A percentile compares a stretch with the other conserved stretches of the same genome.
Conservation (phyloP, 139 green algal genomes). For the Micractinium conductrix region DNA sequence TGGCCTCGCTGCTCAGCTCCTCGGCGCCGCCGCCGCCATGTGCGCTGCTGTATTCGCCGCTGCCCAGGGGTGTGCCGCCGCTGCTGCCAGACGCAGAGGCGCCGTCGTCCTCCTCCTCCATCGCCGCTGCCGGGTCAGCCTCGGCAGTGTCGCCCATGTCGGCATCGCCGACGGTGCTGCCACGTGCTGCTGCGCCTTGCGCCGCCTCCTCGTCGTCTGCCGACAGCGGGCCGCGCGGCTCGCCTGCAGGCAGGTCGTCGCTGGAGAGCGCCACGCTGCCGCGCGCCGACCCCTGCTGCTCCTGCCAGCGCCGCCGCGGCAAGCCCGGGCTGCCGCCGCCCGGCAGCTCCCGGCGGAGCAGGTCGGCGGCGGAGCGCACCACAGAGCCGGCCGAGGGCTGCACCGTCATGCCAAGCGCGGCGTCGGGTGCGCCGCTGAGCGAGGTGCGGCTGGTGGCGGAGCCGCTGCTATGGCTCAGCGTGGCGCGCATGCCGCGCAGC, state of each 20-base stretch:
- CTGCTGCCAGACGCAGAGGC: conserved; percentile 27
- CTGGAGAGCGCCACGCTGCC: neutral
- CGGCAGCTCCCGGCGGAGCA: conserved; percentile 11
- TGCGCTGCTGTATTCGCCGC: neutral
- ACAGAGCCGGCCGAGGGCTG: neutral
- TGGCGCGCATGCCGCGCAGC: conserved; percentile 16
- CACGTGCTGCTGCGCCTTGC: neutral
- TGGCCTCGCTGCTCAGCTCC: neutral
- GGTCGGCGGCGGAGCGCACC: conserved; percentile 11
- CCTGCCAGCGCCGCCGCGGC: neutral
- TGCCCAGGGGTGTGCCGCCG: neutral
- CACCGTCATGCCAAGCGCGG: conserved; percentile 12
- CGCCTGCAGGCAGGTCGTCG: neutral
- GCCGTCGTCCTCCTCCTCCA: neutral
- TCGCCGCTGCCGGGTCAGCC: neutral
- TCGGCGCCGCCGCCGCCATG: neutral
- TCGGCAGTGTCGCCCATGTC: neutral
- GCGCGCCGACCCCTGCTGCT: neutral
- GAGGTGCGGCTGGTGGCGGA: conserved; percentile 20
- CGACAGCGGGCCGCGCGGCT: neutral
- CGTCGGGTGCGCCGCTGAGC: conserved; percentile 2
- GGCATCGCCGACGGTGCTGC: neutral
- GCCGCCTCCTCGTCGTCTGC: neutral
- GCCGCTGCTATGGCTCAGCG: conserved; percentile 23
- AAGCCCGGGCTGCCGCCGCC: neutral